Evolutionary conservation across 345 rosid genomes (phyloP), one percentile per base, ranked within the genome.

Genomic region (Eucalyptus marginata): DNA sequence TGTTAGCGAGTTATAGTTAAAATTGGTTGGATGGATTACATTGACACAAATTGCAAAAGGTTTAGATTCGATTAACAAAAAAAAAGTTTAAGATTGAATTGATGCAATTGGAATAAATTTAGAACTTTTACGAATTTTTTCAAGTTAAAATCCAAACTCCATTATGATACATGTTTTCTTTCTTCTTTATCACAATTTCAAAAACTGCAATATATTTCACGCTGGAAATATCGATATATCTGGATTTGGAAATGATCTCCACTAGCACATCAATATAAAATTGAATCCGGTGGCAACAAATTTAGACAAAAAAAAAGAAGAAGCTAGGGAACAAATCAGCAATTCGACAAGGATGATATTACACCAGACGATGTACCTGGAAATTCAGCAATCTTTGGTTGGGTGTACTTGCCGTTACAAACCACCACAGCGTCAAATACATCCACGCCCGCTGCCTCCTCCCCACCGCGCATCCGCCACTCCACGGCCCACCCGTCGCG

Each of bases 1-100:
- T 52, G 10, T 52, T 52, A 52, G 56, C 0, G 0, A 18, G 56
- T 52, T 52, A 52, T 52, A 52, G 10, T 52, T 52, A 52, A 52
- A 52, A 52, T 52, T 18, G 10, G 10, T 0, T 4, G 0, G 0
- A 18, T 52, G 0, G 4, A 18, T 4, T 52, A 52, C 4, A 52
- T 18, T 7, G 10, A 52, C 10, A 52, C 56, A 52, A 52, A 52
- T 52, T 52, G 10, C 10, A 7, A 52, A 52, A 52, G 1, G 2
- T 52, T 52, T 52, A 52, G 10, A 52, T 52, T 52, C 4, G 2
- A 7, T 52, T 3, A 24, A 52, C 4, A 7, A 52, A 17, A 52
- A 44, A 7, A 52, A 7, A 7, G 8, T 51, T 17, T 52, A 52
- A 52, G 10, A 52, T 52, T 52, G 24, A 52, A 52, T 52, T 52